Evolutionary conservation across 225 moss, liverwort and hornwort genomes (phyloP).

Genomic region (Thuidium tamariscinum): DNA sequence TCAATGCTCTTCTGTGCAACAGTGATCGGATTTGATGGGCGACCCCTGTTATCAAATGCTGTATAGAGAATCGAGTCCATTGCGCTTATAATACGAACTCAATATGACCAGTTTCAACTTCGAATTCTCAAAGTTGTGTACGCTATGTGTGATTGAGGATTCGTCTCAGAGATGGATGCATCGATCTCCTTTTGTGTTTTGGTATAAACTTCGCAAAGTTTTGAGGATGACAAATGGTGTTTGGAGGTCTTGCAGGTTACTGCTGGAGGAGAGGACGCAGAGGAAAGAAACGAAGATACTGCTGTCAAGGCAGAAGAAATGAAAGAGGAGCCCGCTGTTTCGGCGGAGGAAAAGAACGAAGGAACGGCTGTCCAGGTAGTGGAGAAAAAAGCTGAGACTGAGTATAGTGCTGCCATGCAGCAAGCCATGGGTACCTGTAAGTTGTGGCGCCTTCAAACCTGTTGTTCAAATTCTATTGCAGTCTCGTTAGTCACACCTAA

Average conservation of each 20-base stretch:
- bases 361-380: slow-evolving; percentile 21
- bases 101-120: background rate
- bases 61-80: background rate
- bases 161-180: background rate
- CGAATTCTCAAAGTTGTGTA: background rate
- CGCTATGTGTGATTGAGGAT: background rate
- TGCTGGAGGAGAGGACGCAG: slow-evolving; percentile 33
- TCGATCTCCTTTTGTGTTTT: background rate
- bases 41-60: background rate
- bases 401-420: slow-evolving; percentile 76
- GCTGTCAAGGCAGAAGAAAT: slow-evolving; percentile 27
- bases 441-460: background rate
- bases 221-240: background rate
- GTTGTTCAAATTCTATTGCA: background rate
- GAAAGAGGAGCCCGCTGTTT: slow-evolving; percentile 4
- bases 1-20: background rate
- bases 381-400: slow-evolving; percentile 35
- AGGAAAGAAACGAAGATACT: slow-evolving; percentile 20
- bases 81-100: background rate
- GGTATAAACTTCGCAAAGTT: background rate
- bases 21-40: background rate
- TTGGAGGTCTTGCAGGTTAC: slow-evolving; percentile 19
- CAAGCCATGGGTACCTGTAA: slow-evolving; percentile 75
- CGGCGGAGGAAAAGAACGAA: slow-evolving; percentile 20
- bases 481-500: background rate